Conservation (phyloP, 345 rosid genomes). For the Syzygium aqueum region DNA sequence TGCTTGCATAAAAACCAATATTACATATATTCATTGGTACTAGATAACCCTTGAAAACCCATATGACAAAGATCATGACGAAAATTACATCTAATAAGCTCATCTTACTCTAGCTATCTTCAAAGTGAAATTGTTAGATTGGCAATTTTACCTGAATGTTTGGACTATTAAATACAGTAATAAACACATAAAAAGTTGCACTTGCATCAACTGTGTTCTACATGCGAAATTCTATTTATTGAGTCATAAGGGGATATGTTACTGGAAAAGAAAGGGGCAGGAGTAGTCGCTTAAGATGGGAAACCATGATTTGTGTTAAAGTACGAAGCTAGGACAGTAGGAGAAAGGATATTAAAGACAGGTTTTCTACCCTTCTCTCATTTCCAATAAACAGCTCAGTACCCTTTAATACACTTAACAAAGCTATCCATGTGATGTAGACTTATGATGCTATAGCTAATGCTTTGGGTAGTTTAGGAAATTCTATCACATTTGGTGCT, state of each 20-base stretch:
- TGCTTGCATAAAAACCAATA: not conserved
- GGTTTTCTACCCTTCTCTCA: not conserved
- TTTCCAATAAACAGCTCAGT: not conserved
- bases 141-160: not conserved
- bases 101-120: not conserved
- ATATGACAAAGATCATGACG: not conserved
- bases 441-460: not conserved
- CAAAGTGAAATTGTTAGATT: not conserved
- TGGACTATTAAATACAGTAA: not conserved
- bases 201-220: not conserved
- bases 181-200: not conserved
- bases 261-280: not conserved
- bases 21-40: not conserved
- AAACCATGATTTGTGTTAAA: not conserved
- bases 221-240: not conserved
- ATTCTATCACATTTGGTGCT: not conserved
- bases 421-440: not conserved
- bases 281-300: not conserved
- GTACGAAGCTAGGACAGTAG: not conserved
- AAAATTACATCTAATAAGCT: not conserved
- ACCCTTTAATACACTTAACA: not conserved
- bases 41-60: not conserved
- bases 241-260: not conserved
- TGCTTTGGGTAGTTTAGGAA: not conserved
- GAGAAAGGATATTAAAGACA: not conserved